Evolutionary conservation across 495 filamentous ascomycete species (phyloP), one percentile per base, ranked within the genome.

Genomic region (Tuber borchii): DNA sequence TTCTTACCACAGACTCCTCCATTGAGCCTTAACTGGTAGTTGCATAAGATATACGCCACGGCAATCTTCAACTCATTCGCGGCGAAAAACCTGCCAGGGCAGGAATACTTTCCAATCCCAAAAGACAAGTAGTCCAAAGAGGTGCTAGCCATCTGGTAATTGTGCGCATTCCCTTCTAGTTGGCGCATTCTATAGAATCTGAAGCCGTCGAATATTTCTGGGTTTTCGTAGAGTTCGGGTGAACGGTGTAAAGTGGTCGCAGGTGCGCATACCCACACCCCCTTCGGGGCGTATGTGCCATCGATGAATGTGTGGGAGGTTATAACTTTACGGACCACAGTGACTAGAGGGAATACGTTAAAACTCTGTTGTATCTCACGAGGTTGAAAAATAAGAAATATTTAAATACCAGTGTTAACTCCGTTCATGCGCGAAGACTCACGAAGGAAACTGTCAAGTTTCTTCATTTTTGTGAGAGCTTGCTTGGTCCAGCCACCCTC

Each of bases 91-190:
- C 76, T 42, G 12, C 76, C 76, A 3, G 78, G 78, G 45, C 78
- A 90, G 0, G 89, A 88, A 73, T 90, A 86, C 40, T 82, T 81
- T 1, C 88, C 89, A 74, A 87, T 83, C 0, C 89, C 88, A 72
- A 89, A 90, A 96, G 71, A 14, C 46, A 75, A 56, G 37, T 46
- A 69, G 3, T 56, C 34, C 16, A 34, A 10, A 22, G 34, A 43
- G 0, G 71, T 61, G n/a, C n/a, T 73, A 12, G n/a, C 40, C 17
- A 39, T 71, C 19, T 78, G 71, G 22, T 46, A 61, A 17, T 14
- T 43, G 5, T 19, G 34, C 1, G 20, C 70, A 6, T 56, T 65
- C 14, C 74, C 77, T 42, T 78, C 22, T 3, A n/a, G 16, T 9
- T 70, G 48, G 1, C 39, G 19, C 70, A 70, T 46, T 1, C 70